Percentiles rank a stretch among this genome's conserved stretches.
These are phyloP conservation scores for Serendipita sp. DNA, from an alignment of 768 basidiomycete species.

Conservation along the genomic window DNA sequence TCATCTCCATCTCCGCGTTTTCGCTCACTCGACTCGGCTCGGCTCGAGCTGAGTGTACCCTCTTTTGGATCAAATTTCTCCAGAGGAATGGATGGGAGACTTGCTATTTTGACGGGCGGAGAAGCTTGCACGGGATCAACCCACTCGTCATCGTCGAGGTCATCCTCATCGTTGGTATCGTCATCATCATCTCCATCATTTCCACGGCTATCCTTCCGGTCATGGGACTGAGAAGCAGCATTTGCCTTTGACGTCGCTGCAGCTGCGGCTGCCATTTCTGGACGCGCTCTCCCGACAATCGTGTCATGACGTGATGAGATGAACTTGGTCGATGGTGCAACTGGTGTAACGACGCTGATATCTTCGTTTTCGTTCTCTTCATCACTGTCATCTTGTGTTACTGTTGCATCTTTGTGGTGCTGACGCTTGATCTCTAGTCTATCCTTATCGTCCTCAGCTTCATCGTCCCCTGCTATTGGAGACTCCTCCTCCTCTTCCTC, in stretches of 20 bases:
- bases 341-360: constrained; percentile 11
- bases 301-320: background rate
- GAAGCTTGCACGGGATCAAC: constrained; percentile 46
- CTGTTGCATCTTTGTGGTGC: constrained; percentile 13
- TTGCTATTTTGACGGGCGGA: constrained; percentile 15
- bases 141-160: constrained; percentile 34
- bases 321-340: background rate
- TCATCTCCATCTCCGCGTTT: background rate
- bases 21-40: constrained; percentile 12
- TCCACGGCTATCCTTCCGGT: background rate
- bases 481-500: constrained; percentile 11
- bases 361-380: constrained; percentile 20
- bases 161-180: constrained; percentile 20
- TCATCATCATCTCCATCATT: background rate
- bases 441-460: constrained; percentile 22
- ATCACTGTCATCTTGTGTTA: constrained; percentile 20
- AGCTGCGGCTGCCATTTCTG: constrained; percentile 1
- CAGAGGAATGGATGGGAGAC: background rate
- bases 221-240: background rate
- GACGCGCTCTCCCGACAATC: constrained; percentile 3
- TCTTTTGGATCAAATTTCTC: constrained; percentile 4
- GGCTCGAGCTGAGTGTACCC: constrained; percentile 8
- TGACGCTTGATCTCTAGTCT: constrained; percentile 31
- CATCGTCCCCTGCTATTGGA: constrained; percentile 15
- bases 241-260: background rate